Percentiles rank a stretch among this genome's conserved stretches.
Conservation (phyloP, 2,329 filamentous ascomycete genomes). For the Alternaria consortialis region DNA sequence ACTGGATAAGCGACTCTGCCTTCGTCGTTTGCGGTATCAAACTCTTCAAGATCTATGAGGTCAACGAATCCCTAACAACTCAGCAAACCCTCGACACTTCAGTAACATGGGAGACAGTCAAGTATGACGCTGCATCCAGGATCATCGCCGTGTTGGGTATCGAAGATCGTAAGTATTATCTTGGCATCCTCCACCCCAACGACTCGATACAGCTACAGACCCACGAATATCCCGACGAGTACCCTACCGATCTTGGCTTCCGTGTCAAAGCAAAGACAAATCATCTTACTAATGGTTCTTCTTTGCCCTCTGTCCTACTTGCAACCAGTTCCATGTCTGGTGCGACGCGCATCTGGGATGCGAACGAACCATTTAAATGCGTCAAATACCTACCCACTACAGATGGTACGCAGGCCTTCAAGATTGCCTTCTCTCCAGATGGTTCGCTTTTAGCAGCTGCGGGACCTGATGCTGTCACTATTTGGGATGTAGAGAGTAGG, state of each 20-base stretch:
- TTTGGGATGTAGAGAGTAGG: slow-evolving; percentile 54
- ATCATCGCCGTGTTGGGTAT: slow-evolving; percentile 50
- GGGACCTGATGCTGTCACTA: slow-evolving; percentile 54
- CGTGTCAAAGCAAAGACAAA: slow-evolving; percentile 35
- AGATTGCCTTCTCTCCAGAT: slow-evolving; percentile 56
- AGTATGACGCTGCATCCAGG: slow-evolving; percentile 52
- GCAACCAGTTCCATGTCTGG: slow-evolving; percentile 55
- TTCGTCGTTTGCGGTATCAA: slow-evolving; percentile 57
- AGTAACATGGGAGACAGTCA: slow-evolving; percentile 50
- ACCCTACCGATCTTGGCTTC: slow-evolving; percentile 55
- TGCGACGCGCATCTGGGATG: slow-evolving; percentile 53
- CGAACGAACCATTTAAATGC: slow-evolving; percentile 46
- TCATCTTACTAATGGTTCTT: slow-evolving; percentile 27
- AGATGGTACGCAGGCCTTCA: slow-evolving; percentile 49
- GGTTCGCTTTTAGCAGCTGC: slow-evolving; percentile 56
- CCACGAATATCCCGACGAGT: slow-evolving; percentile 45
- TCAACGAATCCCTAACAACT: slow-evolving; percentile 38
- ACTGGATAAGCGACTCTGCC: slow-evolving; percentile 54
- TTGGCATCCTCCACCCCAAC: slow-evolving; percentile 50
- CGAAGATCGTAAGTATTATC: slow-evolving; percentile 34
- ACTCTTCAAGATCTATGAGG: slow-evolving; percentile 51
- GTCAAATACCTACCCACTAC: slow-evolving; percentile 41
- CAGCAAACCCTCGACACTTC: slow-evolving; percentile 45
- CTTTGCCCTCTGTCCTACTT: slow-evolving; percentile 43
- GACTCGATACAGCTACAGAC: slow-evolving; percentile 44